Percentiles rank a stretch among this genome's conserved stretches.
These are phyloP conservation scores for Nakazawaea populi DNA, from an alignment of 805 yeast genomes.

Conservation along the genomic window DNA sequence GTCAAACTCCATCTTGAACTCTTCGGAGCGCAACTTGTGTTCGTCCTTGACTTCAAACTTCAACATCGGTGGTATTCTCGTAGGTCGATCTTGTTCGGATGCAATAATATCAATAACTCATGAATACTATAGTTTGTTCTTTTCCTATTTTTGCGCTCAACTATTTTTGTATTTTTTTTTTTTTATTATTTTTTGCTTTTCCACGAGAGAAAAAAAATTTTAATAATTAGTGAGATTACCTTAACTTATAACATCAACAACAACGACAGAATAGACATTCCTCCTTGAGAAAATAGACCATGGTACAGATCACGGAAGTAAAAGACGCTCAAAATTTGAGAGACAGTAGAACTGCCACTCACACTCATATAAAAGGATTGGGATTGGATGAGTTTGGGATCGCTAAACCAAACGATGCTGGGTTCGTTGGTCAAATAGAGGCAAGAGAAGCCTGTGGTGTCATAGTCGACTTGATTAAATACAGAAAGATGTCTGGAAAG, in stretches of 20 bases:
- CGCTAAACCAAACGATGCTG: conserved; percentile 83
- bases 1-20: not conserved
- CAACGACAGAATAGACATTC: too few relatives aligned
- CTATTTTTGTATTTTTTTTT: too few relatives aligned
- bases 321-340: conserved; percentile 21
- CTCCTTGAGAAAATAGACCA: not conserved
- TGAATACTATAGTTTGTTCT: too few relatives aligned
- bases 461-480: conserved; percentile 86
- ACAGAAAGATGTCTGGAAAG: conserved; percentile 89
- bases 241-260: too few relatives aligned
- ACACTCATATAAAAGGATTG: conserved; percentile 92
- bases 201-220: too few relatives aligned
- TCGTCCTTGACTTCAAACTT: conserved; percentile 1
- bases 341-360: conserved; percentile 84
- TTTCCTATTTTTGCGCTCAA: too few relatives aligned
- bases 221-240: too few relatives aligned
- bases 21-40: not conserved
- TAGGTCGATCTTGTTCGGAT: too few relatives aligned
- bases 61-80: not conserved
- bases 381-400: conserved; percentile 88
- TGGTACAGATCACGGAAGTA: conserved; percentile 15
- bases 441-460: conserved; percentile 94
- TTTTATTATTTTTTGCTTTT: too few relatives aligned
- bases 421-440: conserved; percentile 71
- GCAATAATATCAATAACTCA: too few relatives aligned